These are phyloP conservation scores for Citrus glauca DNA, from an alignment of 345 rosid species.

Conservation along the genomic window DNA sequence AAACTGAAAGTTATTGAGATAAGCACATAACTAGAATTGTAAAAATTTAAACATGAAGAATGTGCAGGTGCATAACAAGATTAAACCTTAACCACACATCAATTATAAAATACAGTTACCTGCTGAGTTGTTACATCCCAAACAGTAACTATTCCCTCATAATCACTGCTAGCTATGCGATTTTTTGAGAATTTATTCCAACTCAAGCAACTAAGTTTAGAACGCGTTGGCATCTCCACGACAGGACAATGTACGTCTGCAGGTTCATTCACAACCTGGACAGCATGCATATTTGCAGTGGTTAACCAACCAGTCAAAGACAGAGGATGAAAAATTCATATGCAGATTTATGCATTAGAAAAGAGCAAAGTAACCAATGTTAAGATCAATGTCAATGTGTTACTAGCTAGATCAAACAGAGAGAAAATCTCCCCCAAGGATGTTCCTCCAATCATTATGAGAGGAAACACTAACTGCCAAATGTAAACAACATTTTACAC, in stretches of 20 bases:
- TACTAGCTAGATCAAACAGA: neutral
- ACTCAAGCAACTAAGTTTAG: constrained; percentile 96
- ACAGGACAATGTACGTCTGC: constrained; percentile 79
- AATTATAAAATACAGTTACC: constrained; percentile 33
- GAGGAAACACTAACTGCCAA: neutral
- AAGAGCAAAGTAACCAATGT: neutral
- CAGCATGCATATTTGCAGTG: constrained; percentile 13
- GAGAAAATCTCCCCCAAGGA: neutral
- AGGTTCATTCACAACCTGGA: constrained; percentile 80
- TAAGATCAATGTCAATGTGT: constrained; percentile 1
- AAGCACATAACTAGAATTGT: neutral
- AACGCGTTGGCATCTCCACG: constrained; percentile 94
- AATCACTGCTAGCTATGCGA: constrained; percentile 97
- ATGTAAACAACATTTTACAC: neutral
- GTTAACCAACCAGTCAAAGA: constrained; percentile 2
- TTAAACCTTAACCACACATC: neutral
- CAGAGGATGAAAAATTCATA: neutral
- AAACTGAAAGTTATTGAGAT: neutral
- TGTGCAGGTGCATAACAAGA: neutral
- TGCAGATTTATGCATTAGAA: neutral
- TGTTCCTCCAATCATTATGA: neutral
- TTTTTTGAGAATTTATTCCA: constrained; percentile 94
- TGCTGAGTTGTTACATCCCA: constrained; percentile 98
- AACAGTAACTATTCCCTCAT: constrained; percentile 96
- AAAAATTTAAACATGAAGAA: neutral